Evolutionary conservation across 179 eudicot species (phyloP).

Genomic region (Silene vulgaris): DNA sequence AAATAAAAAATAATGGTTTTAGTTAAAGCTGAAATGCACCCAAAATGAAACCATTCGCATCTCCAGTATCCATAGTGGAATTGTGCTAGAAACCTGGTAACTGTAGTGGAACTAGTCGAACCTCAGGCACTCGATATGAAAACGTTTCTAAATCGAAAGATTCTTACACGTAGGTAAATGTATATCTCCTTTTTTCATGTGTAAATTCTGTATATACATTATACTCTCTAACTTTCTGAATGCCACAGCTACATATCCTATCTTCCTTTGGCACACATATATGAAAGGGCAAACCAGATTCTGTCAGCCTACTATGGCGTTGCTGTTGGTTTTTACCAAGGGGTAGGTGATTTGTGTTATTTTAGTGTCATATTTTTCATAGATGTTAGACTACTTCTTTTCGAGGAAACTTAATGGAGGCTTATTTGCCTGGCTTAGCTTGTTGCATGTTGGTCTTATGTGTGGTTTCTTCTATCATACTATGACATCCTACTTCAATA

Average conservation of each 20-base stretch:
- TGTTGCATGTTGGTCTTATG: background rate
- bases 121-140: background rate
- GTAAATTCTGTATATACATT: background rate
- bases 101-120: background rate
- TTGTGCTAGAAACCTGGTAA: no score
- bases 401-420: background rate
- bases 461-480: background rate
- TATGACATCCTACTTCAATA: background rate
- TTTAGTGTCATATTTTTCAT: conserved; percentile 4
- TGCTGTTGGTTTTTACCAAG: conserved; percentile 97
- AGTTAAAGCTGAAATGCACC: no score
- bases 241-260: conserved; percentile 72
- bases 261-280: conserved; percentile 98
- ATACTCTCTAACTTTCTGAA: background rate
- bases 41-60: no score
- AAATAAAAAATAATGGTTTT: no score
- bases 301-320: conserved; percentile 49
- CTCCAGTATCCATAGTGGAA: no score
- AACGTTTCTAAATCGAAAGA: background rate
- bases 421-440: background rate
- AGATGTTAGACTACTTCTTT: background rate
- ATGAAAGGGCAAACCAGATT: conserved; percentile 83
- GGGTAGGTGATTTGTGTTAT: conserved; percentile 51
- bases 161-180: background rate
- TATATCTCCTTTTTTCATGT: background rate